Evolutionary conservation across 441 rosid species (phyloP).

Genomic region (Populus hybrid): DNA sequence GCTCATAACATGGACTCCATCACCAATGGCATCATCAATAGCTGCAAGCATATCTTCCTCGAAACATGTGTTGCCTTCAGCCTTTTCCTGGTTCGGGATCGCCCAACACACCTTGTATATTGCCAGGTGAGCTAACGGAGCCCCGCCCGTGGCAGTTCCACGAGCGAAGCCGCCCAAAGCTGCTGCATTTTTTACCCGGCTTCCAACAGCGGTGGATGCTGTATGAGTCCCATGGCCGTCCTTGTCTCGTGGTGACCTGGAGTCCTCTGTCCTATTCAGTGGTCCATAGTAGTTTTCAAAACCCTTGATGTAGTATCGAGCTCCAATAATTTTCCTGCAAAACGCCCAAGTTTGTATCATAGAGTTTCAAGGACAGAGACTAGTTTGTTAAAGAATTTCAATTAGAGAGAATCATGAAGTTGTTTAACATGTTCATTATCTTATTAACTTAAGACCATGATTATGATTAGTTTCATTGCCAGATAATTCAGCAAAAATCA

Average conservation of each 20-base stretch:
- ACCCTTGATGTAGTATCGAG: constrained; percentile 62
- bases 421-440: background rate
- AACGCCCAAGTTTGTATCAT: background rate
- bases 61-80: constrained; percentile 40
- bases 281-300: constrained; percentile 36
- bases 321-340: constrained; percentile 75
- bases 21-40: constrained; percentile 74
- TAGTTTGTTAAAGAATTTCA: background rate
- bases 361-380: background rate
- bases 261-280: constrained; percentile 52
- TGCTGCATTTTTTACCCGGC: constrained; percentile 36
- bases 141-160: constrained; percentile 76
- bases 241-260: constrained; percentile 63
- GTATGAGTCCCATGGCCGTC: constrained; percentile 92
- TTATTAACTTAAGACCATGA: background rate
- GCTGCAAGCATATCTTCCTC: constrained; percentile 76
- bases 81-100: constrained; percentile 41
- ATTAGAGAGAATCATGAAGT: background rate
- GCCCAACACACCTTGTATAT: constrained; percentile 88
- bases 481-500: background rate
- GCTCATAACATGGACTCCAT: constrained; percentile 69
- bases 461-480: background rate
- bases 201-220: constrained; percentile 66
- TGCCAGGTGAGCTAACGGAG: constrained; percentile 70
- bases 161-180: constrained; percentile 63